phyloP scores from a whole-genome alignment of 1,284 basidiomycete species.

The Cryptococcus jaspeensis region DNA sequence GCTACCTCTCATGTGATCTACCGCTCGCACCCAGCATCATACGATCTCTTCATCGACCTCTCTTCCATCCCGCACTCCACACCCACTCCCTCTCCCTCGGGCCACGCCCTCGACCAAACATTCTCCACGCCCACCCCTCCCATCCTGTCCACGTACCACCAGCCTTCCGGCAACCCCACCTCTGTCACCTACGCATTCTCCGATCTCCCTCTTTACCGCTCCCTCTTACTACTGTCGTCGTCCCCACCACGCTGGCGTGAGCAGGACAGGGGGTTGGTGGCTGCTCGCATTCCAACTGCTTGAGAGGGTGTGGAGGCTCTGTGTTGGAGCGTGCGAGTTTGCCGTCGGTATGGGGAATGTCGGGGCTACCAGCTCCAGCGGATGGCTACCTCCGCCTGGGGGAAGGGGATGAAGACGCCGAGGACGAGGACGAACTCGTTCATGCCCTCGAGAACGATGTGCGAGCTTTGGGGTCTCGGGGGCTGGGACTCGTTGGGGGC shows the following conservation, averaged over 20 bases:
- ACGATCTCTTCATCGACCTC: slow-evolving; percentile 48
- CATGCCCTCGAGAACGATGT: slow-evolving; percentile 1
- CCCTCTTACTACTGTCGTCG: slow-evolving; percentile 33
- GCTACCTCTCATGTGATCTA: slow-evolving; percentile 46
- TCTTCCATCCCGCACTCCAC: slow-evolving; percentile 20
- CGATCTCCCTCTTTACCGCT: slow-evolving; percentile 43
- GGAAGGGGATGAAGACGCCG: slow-evolving; percentile 39
- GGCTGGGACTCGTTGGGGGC: no score
- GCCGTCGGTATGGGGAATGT: slow-evolving; percentile 36
- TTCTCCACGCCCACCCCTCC: slow-evolving; percentile 8
- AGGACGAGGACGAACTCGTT: slow-evolving; percentile 14
- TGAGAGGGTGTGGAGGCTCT: slow-evolving; percentile 36
- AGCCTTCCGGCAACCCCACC: slow-evolving; percentile 4
- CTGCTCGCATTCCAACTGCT: slow-evolving; percentile 40
- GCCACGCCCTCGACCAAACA: slow-evolving; percentile 3
- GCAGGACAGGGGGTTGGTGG: slow-evolving; percentile 32
- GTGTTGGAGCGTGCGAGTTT: slow-evolving; percentile 47
- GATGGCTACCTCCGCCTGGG: slow-evolving; percentile 22
- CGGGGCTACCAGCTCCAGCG: background rate
- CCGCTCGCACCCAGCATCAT: slow-evolving; percentile 35
- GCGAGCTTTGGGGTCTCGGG: no score
- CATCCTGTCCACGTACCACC: slow-evolving; percentile 10
- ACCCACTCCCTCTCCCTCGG: slow-evolving; percentile 3
- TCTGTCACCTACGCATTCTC: slow-evolving; percentile 35
- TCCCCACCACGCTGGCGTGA: slow-evolving; percentile 28